Evolutionary conservation across 2,329 filamentous ascomycete genomes (phyloP).

Genomic region (Sporothrix phasma): DNA sequence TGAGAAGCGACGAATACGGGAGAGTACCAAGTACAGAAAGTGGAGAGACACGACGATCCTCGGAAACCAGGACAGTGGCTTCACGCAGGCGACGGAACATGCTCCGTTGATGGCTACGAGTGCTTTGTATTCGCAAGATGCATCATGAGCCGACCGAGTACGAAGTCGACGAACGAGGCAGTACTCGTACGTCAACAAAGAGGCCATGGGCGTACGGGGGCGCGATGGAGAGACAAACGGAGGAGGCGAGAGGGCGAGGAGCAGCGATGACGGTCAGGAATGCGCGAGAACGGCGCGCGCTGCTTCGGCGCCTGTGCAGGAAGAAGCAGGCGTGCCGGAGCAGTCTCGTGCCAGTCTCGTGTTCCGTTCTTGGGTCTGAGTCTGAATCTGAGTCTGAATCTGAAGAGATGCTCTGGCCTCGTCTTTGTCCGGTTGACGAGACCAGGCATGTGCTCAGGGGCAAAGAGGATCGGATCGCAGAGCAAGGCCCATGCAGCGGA

Average conservation of each 20-base stretch:
- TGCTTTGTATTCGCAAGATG: too few species aligned
- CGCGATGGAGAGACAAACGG: background rate
- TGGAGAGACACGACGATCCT: background rate
- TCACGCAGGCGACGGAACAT: background rate
- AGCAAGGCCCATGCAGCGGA: background rate
- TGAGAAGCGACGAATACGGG: slow-evolving; percentile 3
- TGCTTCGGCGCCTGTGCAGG: background rate
- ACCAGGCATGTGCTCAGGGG: background rate
- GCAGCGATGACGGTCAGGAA: background rate
- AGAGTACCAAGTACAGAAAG: background rate
- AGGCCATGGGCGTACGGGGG: too few species aligned
- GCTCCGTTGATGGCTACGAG: background rate
- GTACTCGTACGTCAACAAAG: background rate
- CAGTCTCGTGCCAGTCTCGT: too few species aligned
- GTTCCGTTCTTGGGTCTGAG: too few species aligned
- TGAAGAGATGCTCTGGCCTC: too few species aligned
- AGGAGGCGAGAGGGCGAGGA: background rate
- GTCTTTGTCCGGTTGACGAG: background rate
- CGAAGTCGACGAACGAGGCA: too few species aligned
- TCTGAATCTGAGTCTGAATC: too few species aligned
- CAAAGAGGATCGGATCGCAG: background rate
- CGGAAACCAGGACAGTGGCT: background rate
- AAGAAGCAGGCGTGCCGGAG: background rate
- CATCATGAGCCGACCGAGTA: too few species aligned
- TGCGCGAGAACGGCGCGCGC: background rate